Evolutionary conservation across 2,329 filamentous ascomycete genomes (phyloP).

Genomic region (Karstenula rhodostoma): DNA sequence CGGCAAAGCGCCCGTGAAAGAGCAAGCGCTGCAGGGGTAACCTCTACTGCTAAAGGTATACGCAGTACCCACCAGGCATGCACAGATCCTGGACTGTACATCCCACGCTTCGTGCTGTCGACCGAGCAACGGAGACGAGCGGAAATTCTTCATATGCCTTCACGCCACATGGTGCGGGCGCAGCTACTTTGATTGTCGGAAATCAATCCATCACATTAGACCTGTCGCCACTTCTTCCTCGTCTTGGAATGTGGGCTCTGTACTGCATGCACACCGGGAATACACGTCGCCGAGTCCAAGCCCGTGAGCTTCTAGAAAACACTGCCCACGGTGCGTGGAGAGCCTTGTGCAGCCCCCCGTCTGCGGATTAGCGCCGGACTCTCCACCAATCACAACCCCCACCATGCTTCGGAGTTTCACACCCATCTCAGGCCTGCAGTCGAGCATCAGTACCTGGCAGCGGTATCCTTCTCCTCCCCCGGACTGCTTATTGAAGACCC

Average conservation of each 20-base stretch:
- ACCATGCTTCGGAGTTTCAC: slow-evolving; percentile 4
- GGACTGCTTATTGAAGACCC: background rate
- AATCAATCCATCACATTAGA: background rate
- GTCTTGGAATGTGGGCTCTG: background rate
- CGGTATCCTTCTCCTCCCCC: slow-evolving; percentile 7
- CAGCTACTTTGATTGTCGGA: background rate
- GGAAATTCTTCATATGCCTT: background rate
- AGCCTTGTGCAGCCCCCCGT: background rate
- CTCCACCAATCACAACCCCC: background rate
- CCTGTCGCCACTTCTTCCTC: background rate
- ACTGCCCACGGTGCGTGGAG: slow-evolving; percentile 1
- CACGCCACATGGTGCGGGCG: background rate
- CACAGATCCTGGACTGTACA: background rate
- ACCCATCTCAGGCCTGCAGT: background rate
- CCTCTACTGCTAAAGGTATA: too few species aligned
- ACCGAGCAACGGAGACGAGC: background rate
- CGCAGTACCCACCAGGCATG: background rate
- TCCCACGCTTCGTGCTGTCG: background rate
- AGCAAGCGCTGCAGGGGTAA: background rate
- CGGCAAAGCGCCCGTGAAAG: background rate
- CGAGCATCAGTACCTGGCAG: background rate
- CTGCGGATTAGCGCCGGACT: slow-evolving; percentile 10
- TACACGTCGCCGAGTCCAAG: too few species aligned
- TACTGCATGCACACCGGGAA: background rate
- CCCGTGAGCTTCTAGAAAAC: background rate